A percentile compares a stretch with the other conserved stretches of the same genome.
Conservation (phyloP, 2,329 filamentous ascomycete genomes). For the Trichoderma polysporum region DNA sequence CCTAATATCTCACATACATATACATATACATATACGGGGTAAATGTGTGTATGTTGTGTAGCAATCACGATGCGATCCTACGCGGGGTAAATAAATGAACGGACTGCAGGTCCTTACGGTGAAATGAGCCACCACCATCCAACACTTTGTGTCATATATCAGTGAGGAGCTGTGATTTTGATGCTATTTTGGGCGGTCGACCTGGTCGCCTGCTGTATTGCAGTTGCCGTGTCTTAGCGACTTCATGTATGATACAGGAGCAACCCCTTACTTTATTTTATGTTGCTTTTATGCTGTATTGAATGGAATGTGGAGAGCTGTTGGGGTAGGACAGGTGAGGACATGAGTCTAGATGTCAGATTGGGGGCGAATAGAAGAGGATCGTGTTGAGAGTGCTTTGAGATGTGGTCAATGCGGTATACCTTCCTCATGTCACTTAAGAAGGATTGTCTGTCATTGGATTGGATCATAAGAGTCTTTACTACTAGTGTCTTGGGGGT, state of each 20-base stretch:
- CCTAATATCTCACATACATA: background rate
- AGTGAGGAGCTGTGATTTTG: background rate
- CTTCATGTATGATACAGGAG: background rate
- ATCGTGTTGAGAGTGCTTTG: no score
- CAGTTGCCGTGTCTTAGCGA: background rate
- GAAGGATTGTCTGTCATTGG: no score
- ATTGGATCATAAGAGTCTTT: no score
- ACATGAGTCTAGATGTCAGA: no score
- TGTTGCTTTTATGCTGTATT: background rate
- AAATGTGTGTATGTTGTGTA: background rate
- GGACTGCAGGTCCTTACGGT: background rate
- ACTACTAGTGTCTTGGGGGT: no score
- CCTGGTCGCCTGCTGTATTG: background rate
- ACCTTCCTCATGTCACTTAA: no score
- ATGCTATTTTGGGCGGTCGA: background rate
- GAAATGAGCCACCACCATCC: constrained; percentile 1
- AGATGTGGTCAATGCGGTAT: no score
- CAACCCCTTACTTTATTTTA: background rate
- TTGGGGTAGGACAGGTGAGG: no score
- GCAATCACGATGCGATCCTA: background rate
- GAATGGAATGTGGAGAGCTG: no score
- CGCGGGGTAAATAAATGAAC: constrained; percentile 2
- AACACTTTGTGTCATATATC: background rate
- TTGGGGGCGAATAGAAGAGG: no score
- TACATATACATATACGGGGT: background rate